Conservation (phyloP, 1,139 yeast genomes). For the Maudiozyma humilis region DNA sequence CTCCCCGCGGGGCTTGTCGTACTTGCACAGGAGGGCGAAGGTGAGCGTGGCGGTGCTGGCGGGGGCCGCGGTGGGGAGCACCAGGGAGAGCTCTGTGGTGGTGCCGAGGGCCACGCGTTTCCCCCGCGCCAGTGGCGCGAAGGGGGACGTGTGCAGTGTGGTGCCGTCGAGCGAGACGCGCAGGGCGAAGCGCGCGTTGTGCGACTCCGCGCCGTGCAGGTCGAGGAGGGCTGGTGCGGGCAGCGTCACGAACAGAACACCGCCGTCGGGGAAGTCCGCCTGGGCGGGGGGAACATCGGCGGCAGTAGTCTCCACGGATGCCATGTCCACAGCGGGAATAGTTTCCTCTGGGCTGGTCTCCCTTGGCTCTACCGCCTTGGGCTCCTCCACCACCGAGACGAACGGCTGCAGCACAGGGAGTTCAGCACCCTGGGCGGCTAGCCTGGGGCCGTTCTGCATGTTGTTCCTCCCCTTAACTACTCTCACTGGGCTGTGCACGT, state of each 20-base stretch:
- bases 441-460: neutral
- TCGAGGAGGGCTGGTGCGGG: too few relatives aligned
- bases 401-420: neutral
- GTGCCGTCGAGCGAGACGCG: neutral
- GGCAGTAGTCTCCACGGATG: neutral
- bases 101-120: neutral
- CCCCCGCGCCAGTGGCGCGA: neutral
- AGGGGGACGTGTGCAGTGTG: neutral
- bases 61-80: conserved; percentile 34
- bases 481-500: neutral
- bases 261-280: neutral
- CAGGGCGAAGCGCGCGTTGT: neutral
- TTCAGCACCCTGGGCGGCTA: neutral
- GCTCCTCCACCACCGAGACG: neutral
- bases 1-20: neutral
- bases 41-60: conserved; percentile 40
- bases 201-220: neutral
- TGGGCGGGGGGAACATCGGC: neutral
- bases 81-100: neutral
- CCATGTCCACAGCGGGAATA: neutral
- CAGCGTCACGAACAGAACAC: too few relatives aligned
- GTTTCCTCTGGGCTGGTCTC: neutral
- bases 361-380: neutral
- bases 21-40: neutral
- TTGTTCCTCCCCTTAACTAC: neutral